Evolutionary conservation across 2,329 filamentous ascomycete genomes (phyloP).

Genomic region (Rhynchosporium secalis): DNA sequence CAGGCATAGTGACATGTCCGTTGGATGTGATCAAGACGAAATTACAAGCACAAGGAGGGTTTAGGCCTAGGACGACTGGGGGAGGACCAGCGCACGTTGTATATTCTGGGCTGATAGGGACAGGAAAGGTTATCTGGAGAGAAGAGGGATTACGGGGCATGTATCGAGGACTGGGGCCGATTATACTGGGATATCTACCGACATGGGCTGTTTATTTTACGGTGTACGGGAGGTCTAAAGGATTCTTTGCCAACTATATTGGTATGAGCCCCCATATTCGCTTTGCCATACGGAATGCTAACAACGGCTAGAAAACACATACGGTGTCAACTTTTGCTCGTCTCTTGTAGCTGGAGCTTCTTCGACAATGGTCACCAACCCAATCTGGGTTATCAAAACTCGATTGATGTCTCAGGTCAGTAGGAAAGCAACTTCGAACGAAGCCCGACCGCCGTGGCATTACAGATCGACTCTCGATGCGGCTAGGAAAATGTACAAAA

Average conservation of each 20-base stretch:
- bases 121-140: slow-evolving; percentile 78
- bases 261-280: slow-evolving; percentile 45
- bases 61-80: slow-evolving; percentile 47
- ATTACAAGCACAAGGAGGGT: slow-evolving; percentile 90
- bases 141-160: slow-evolving; percentile 88
- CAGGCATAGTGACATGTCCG: slow-evolving; percentile 91
- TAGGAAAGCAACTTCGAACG: slow-evolving; percentile 51
- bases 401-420: slow-evolving; percentile 92
- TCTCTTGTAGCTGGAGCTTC: slow-evolving; percentile 88
- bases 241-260: slow-evolving; percentile 65
- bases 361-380: slow-evolving; percentile 92
- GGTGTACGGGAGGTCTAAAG: slow-evolving; percentile 88
- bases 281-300: not conserved
- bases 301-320: slow-evolving; percentile 64
- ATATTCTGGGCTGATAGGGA: slow-evolving; percentile 86
- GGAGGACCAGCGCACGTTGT: slow-evolving; percentile 48
- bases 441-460: slow-evolving; percentile 76
- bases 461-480: slow-evolving; percentile 89
- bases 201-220: slow-evolving; percentile 99
- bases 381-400: slow-evolving; percentile 99
- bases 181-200: slow-evolving; percentile 91
- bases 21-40: slow-evolving; percentile 99
- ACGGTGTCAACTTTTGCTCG: slow-evolving; percentile 81
- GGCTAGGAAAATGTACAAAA: slow-evolving; percentile 91
- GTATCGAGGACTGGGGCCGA: slow-evolving; percentile 91